These are phyloP conservation scores for Inosperma sp. DNA, from an alignment of 768 basidiomycete species.

Conservation along the genomic window DNA sequence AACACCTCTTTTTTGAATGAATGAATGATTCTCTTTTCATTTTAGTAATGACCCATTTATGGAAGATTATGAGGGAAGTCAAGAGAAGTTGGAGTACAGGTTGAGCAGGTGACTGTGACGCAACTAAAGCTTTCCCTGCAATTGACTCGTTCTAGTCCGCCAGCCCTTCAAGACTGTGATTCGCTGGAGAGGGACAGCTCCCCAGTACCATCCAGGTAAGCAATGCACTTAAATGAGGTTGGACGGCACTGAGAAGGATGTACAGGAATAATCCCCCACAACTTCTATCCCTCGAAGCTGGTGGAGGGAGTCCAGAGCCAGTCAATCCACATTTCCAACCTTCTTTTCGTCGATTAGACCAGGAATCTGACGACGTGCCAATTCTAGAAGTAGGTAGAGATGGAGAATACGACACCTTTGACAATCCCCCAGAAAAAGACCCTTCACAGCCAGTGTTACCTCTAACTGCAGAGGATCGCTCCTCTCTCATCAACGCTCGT, in stretches of 20 bases:
- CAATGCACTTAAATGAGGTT: too few relatives aligned
- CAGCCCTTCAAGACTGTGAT: neutral
- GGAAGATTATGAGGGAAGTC: conserved; percentile 1
- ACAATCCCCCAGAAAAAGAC: neutral
- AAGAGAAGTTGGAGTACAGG: conserved; percentile 5
- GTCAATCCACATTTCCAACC: too few relatives aligned
- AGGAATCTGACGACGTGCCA: too few relatives aligned
- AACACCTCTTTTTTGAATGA: neutral
- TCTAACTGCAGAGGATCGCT: conserved; percentile 14
- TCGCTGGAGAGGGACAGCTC: conserved; percentile 8
- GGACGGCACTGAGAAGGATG: too few relatives aligned
- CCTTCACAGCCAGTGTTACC: neutral
- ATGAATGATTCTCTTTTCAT: neutral
- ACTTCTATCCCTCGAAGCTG: too few relatives aligned
- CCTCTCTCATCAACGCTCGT: conserved; percentile 19
- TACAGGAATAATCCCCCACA: too few relatives aligned
- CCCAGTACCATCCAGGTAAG: conserved; percentile 14
- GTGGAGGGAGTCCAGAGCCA: too few relatives aligned
- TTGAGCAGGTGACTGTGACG: conserved; percentile 6
- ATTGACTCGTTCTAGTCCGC: neutral
- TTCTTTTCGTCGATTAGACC: too few relatives aligned
- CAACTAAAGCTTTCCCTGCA: neutral
- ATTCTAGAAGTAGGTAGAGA: too few relatives aligned
- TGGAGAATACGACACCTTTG: too few relatives aligned
- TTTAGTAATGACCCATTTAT: conserved; percentile 9